Conservation (phyloP, 202 grass and related monocot genomes). For the Zoysia matrella region DNA sequence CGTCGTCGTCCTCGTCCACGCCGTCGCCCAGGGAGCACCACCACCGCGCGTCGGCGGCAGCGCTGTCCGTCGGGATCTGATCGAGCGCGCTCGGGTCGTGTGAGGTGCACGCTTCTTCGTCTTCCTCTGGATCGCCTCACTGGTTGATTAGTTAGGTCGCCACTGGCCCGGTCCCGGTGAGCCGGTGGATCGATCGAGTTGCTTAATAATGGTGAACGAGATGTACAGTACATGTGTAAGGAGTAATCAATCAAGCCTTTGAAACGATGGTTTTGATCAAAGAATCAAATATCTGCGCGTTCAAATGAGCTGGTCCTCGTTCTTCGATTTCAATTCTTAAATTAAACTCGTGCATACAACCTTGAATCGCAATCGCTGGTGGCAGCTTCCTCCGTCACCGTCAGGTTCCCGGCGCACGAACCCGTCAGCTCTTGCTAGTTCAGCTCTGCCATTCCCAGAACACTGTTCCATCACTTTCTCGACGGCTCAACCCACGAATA, state of each 20-base stretch:
- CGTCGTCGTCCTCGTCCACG: not conserved
- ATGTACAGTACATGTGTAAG: conserved; percentile 9
- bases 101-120: not conserved
- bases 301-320: not conserved
- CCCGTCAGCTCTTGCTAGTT: too few species aligned
- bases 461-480: too few species aligned
- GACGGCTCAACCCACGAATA: too few species aligned
- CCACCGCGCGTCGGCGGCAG: not conserved
- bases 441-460: too few species aligned
- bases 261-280: conserved; percentile 24
- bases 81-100: not conserved
- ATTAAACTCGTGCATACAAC: too few species aligned
- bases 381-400: too few species aligned
- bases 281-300: not conserved
- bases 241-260: not conserved
- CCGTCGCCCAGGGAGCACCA: conserved; percentile 16
- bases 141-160: not conserved
- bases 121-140: not conserved
- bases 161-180: not conserved
- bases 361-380: too few species aligned
- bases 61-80: conserved; percentile 32
- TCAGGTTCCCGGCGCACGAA: too few species aligned
- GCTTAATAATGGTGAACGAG: not conserved
- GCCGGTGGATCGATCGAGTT: not conserved
- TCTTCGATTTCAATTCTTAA: not conserved